Base-by-base conservation (phyloP, 1,284 basidiomycete species). In the Sporisorium scitamineum region DNA sequence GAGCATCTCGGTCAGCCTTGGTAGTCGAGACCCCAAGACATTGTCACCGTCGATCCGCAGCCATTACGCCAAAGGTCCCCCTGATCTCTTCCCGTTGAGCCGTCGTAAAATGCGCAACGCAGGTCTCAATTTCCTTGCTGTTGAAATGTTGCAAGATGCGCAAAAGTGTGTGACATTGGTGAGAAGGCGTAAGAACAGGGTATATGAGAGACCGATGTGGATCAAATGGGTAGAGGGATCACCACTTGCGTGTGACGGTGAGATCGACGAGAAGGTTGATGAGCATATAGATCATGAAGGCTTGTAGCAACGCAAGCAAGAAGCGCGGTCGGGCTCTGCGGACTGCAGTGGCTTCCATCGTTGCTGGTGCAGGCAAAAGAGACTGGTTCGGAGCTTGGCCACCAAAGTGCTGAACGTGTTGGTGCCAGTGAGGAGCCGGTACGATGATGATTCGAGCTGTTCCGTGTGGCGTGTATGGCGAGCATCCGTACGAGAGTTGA, bases 241-340 rank as follows among this genome's bases (percentile, higher is more conserved):
- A 71, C 68, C 68, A 70, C 13, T 60, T 70, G 61, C 67, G 61
- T 7, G 61, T 66, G 42, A 64, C 58, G 22, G 67, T 68, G 34
- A 67, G 37, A 24, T 67, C 67, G 50, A 70, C 53, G 22, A 73
- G 53, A 16, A 77, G 27, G 34, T 69, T 67, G 63, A 73, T 62
- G 27, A 73, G 54, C 22, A 77, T 39, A 61, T 73, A 77, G 66
- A 77, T 73, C 54, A 73, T 50, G 22, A 73, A 26, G 8, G 58
- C 70, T 16, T 73, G 61, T 0, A 77, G 27, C 22, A 77, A 50
- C 14, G 75, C 70, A 11, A 67, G 48, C 20, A 59, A 67, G 60
- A 77, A 77, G 26, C 75, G 59, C 3, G 55, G 58, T 4, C 27
- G n/a, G 11, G 75, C 75, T 48, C 62, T 53, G 22, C 51, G 70